Conservation (phyloP, 2,329 filamentous ascomycete genomes). For the Rutstroemia sp. region DNA sequence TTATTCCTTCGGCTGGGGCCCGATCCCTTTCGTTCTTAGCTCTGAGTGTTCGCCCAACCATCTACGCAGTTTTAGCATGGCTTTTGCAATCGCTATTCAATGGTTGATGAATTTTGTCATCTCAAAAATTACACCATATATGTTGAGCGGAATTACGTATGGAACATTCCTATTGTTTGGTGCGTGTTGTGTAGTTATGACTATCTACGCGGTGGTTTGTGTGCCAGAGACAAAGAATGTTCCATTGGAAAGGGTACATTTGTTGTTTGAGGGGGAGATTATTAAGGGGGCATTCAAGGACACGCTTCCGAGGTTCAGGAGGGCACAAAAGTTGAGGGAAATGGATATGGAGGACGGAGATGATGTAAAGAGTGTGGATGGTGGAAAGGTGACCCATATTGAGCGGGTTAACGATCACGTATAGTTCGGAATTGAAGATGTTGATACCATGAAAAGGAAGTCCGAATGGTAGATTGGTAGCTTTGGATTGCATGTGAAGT, state of each 20-base stretch:
- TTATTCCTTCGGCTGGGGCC: constrained; percentile 63
- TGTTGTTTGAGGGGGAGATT: constrained; percentile 16
- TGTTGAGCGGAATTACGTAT: constrained; percentile 21
- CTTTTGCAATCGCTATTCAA: constrained; percentile 58
- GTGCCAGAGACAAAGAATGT: constrained; percentile 63
- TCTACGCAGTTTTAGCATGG: constrained; percentile 42
- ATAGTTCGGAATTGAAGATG: too few species aligned
- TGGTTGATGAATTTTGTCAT: constrained; percentile 70
- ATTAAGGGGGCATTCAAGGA: not conserved
- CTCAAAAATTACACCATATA: constrained; percentile 33
- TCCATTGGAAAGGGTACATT: constrained; percentile 50
- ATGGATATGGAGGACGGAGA: not conserved
- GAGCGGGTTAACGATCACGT: too few species aligned
- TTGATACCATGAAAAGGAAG: too few species aligned
- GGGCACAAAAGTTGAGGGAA: not conserved
- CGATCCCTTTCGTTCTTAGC: constrained; percentile 63
- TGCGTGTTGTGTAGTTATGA: constrained; percentile 7
- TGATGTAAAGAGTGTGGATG: not conserved
- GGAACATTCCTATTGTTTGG: constrained; percentile 23
- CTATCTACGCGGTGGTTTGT: constrained; percentile 14
- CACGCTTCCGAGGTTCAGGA: constrained; percentile 2
- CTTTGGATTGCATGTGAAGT: too few species aligned
- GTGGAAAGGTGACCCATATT: too few species aligned
- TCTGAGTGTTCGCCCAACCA: constrained; percentile 55
- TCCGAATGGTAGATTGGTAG: too few species aligned